phyloP scores from a whole-genome alignment of 176 grass and related monocot species.

The Cenchrus purpureus region DNA sequence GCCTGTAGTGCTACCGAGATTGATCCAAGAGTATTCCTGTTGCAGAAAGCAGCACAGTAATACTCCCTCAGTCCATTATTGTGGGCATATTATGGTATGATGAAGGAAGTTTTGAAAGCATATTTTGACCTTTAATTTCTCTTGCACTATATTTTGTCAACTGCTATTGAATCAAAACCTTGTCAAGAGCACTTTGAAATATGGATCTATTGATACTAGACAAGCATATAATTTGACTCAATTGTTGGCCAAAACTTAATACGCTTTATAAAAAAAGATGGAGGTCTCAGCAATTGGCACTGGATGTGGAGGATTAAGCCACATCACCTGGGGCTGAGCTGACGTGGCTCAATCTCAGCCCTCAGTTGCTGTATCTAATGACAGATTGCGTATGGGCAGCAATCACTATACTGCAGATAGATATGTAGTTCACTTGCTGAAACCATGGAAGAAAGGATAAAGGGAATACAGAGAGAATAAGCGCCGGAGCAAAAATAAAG shows the following conservation, averaged over 20 bases:
- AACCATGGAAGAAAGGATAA: slow-evolving; percentile 11
- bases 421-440: background rate
- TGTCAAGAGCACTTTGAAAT: background rate
- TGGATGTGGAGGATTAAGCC: no score
- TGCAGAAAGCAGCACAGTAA: slow-evolving; percentile 12
- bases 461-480: background rate
- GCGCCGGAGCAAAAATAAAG: background rate
- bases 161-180: background rate
- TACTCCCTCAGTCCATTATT: background rate
- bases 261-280: no score
- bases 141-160: background rate
- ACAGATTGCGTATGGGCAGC: no score
- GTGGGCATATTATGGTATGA: background rate
- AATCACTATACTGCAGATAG: background rate
- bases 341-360: no score
- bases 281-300: no score
- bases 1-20: background rate
- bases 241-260: background rate
- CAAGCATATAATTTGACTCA: background rate
- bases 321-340: no score
- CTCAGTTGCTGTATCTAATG: no score
- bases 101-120: background rate
- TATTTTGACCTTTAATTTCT: background rate
- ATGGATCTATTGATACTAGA: background rate
- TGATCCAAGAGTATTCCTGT: slow-evolving; percentile 8